phyloP scores from a whole-genome alignment of 176 grass and related monocot species.

The Neostapfia colusana region DNA sequence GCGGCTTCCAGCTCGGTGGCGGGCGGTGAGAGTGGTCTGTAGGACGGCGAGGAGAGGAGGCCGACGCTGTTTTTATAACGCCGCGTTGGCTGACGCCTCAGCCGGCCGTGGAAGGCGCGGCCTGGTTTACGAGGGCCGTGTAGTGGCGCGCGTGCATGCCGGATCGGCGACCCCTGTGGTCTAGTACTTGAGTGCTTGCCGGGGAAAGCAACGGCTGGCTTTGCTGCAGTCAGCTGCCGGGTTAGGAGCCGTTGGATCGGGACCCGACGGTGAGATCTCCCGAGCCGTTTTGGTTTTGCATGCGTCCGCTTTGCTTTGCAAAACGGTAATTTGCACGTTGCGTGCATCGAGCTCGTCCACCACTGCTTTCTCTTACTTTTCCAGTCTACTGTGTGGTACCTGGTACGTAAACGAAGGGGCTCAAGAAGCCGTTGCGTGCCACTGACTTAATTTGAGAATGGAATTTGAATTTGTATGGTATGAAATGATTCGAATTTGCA shows the following conservation, averaged over 20 bases:
- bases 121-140: conserved; percentile 2
- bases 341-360: not conserved
- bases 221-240: not conserved
- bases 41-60: not conserved
- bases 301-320: conserved; percentile 1
- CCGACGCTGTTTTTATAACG: conserved; percentile 16
- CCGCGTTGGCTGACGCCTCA: not conserved
- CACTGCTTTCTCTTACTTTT: not conserved
- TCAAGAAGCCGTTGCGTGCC: not conserved
- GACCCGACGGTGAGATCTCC: not conserved
- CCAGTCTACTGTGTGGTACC: not conserved
- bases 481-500: not conserved
- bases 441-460: not conserved
- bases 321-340: not conserved
- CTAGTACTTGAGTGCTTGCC: conserved; percentile 29
- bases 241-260: conserved; percentile 9
- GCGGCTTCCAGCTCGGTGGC: conserved; percentile 40
- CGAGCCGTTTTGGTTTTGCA: not conserved
- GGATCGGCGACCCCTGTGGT: conserved; percentile 30
- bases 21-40: conserved; percentile 42
- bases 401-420: not conserved
- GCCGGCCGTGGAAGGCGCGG: conserved; percentile 2
- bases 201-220: conserved; percentile 35
- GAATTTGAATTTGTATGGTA: not conserved
- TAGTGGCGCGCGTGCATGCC: conserved; percentile 25